Conservation (phyloP, 2,329 filamentous ascomycete genomes). For the Pochonia chlamydosporia region DNA sequence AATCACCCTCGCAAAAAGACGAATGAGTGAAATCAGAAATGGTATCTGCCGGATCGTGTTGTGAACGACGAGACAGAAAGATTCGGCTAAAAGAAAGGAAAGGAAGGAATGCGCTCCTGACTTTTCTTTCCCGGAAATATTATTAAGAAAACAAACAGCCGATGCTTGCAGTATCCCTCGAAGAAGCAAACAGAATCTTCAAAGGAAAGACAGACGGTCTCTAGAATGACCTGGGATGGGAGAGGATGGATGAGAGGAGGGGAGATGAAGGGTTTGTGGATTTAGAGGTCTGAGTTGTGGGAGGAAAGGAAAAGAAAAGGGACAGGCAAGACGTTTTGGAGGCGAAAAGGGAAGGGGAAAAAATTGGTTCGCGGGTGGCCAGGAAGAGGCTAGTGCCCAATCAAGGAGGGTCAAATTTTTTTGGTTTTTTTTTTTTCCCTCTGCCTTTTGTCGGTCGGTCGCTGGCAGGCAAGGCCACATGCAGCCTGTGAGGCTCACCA, state of each 20-base stretch:
- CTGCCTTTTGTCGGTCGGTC: not conserved
- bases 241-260: conserved; percentile 20
- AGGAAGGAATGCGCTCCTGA: conserved; percentile 27
- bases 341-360: conserved; percentile 27
- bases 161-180: conserved; percentile 30
- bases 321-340: conserved; percentile 16
- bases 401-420: conserved; percentile 12
- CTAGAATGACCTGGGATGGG: conserved; percentile 23
- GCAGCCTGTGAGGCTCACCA: not conserved
- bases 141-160: conserved; percentile 22
- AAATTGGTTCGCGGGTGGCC: conserved; percentile 26
- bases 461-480: not conserved
- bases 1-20: conserved; percentile 24
- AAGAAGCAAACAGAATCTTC: conserved; percentile 38
- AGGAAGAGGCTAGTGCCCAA: conserved; percentile 25
- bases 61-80: conserved; percentile 21
- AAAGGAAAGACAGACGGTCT: conserved; percentile 35
- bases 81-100: conserved; percentile 17
- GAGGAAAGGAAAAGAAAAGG: conserved; percentile 25
- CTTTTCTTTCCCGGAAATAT: conserved; percentile 27
- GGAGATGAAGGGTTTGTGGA: conserved; percentile 24
- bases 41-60: conserved; percentile 16
- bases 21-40: conserved; percentile 19
- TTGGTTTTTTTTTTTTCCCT: not conserved
- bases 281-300: conserved; percentile 26